Evolutionary conservation across 2,329 filamentous ascomycete genomes (phyloP), one percentile per base, ranked within the genome.

Genomic region (Westerdykella ornata): DNA sequence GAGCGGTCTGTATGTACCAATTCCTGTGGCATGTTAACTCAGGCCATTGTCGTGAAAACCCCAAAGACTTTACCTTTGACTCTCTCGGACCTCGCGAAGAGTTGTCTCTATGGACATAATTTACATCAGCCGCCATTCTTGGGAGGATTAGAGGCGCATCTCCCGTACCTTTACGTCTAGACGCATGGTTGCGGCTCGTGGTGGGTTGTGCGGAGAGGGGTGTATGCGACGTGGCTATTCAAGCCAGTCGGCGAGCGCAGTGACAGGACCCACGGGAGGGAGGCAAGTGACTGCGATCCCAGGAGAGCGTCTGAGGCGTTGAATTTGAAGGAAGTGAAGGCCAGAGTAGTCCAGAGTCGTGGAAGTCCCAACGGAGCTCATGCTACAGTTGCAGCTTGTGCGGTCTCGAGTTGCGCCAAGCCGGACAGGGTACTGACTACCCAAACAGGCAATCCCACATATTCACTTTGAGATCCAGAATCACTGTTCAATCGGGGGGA

Each of bases 61-160:
- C 22, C 22, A 18, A 42, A 34, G 29, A 47, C 44, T 54, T 51
- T 51, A 64, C 63, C 63, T 53, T 97, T 97, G 55, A 97, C 90
- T 72, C 90, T 84, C 78, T 97, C 88, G 62, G 86, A 94, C 70
- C 88, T 81, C 69, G 86, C 85, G 73, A 88, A 86, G 59, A 88
- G 79, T 71, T 88, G 84, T 69, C 82, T 81, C 84, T 88, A 66
- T 63, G 68, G 41, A 66, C 44, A 49, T 68, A 49, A 58, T 64
- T 51, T 49, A 49, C 37, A 50, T 75, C 59, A 74, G 72, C 61
- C 12, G 8, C 22, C 22, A 26, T 3, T 26, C 3, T 26, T 8
- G 8, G 8, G 29, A 26, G 5, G 3, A 29, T 5, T 8, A 14
- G 11, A 33, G 30, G 5, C 30, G 30, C n/a, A 33, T 7, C 8